phyloP scores from a whole-genome alignment of 345 rosid species.

The Gossypium turneri region DNA sequence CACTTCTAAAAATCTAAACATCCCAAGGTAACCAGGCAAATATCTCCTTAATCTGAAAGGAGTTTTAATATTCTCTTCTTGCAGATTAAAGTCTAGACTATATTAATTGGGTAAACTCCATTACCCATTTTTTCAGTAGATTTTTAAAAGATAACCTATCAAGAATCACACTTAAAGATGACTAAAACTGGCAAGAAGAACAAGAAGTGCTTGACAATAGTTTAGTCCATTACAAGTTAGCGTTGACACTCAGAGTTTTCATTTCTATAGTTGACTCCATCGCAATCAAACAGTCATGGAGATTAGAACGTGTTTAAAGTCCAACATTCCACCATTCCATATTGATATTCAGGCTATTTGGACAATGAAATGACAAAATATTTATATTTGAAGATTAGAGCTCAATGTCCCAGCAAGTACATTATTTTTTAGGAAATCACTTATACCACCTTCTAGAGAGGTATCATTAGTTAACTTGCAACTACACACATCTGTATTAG shows the following conservation, averaged over 20 bases:
- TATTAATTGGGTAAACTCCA: not conserved
- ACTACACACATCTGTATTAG: not conserved
- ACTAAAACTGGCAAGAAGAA: not conserved
- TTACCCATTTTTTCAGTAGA: not conserved
- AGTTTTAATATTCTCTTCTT: not conserved
- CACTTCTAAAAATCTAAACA: not conserved
- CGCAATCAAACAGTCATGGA: not conserved
- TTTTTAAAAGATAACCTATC: not conserved
- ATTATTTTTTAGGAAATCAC: not conserved
- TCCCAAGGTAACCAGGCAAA: not conserved
- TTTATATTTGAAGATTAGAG: not conserved
- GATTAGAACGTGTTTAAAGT: not conserved
- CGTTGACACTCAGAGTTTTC: not conserved
- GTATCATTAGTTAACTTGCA: not conserved
- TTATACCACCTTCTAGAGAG: not conserved
- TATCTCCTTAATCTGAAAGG: not conserved
- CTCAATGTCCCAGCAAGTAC: not conserved
- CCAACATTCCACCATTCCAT: not conserved
- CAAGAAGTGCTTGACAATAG: not conserved
- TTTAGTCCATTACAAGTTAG: not conserved
- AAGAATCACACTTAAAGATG: not conserved
- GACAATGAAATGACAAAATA: not conserved
- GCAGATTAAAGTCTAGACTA: not conserved
- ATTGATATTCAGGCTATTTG: not conserved
- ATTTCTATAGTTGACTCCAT: not conserved